Percentiles rank a stretch among this genome's conserved stretches.
Conservation (phyloP, 148 eudicot species). For the Spergularia marina region DNA sequence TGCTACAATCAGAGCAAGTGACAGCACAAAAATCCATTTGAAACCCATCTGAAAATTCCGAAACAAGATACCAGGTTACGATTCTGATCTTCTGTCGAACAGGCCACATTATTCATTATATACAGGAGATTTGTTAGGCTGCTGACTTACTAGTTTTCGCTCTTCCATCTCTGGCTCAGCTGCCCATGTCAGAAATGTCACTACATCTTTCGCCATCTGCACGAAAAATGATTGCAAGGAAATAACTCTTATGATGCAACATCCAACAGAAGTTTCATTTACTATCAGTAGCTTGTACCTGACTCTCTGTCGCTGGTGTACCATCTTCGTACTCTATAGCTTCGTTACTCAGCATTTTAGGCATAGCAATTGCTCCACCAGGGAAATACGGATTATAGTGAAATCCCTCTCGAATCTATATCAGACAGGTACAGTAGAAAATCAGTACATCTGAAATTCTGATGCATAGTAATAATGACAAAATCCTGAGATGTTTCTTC, state of each 20-base stretch:
- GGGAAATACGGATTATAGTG: constrained; percentile 93
- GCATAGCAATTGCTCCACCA: constrained; percentile 95
- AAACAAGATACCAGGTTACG: not conserved
- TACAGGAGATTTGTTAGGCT: too few species aligned
- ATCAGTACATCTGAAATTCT: too few species aligned
- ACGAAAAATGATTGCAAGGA: not conserved
- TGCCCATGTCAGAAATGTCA: constrained; percentile 66
- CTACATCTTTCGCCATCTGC: constrained; percentile 94
- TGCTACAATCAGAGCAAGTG: constrained; percentile 26
- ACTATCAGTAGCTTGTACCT: constrained; percentile 32
- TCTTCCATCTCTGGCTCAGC: constrained; percentile 95
- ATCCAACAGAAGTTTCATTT: too few species aligned
- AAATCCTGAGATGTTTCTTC: too few species aligned
- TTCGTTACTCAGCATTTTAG: constrained; percentile 85
- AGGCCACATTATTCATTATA: too few species aligned
- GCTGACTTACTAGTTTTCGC: constrained; percentile 57
- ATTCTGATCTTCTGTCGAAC: not conserved
- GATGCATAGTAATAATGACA: too few species aligned
- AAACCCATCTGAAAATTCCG: constrained; percentile 25
- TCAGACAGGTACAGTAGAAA: not conserved
- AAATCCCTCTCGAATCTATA: constrained; percentile 72
- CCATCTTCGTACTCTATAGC: constrained; percentile 93
- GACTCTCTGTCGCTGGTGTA: constrained; percentile 89
- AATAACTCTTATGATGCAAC: not conserved
- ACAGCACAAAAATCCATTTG: constrained; percentile 29